phyloP scores from a whole-genome alignment of 805 yeast genomes.

The Wickerhamiella nectarea region DNA sequence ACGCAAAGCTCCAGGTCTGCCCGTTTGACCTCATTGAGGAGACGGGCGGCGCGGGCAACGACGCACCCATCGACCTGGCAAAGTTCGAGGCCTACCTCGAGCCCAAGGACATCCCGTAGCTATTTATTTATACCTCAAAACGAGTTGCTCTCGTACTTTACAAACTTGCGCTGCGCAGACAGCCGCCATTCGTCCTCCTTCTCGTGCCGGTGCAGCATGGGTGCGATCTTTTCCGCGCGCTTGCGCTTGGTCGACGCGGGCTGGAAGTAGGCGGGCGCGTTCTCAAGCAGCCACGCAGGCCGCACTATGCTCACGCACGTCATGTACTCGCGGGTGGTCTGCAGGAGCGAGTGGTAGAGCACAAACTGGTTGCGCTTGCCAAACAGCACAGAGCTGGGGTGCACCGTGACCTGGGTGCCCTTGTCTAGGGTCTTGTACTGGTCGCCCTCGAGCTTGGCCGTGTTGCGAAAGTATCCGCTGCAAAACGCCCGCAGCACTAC shows the following conservation, averaged over 20 bases:
- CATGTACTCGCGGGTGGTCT: conserved; percentile 83
- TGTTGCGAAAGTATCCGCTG: conserved; percentile 56
- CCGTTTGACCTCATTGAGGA: conserved; percentile 50
- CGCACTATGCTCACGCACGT: conserved; percentile 56
- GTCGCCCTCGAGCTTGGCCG: conserved; percentile 54
- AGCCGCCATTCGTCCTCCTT: conserved; percentile 67
- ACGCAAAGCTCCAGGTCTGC: conserved; percentile 30
- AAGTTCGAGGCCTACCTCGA: conserved; percentile 41
- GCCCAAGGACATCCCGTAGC: conserved; percentile 30
- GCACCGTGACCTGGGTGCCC: conserved; percentile 46
- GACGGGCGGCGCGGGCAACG: conserved; percentile 38
- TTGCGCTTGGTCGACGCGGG: conserved; percentile 35
- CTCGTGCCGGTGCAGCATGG: conserved; percentile 46
- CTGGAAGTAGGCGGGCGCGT: conserved; percentile 67
- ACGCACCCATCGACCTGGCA: conserved; percentile 40
- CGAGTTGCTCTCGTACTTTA: conserved; percentile 10
- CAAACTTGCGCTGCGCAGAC: conserved; percentile 29
- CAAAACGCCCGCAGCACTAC: conserved; percentile 41
- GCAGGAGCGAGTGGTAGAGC: conserved; percentile 68
- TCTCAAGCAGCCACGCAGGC: conserved; percentile 58
- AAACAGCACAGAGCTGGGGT: conserved; percentile 70
- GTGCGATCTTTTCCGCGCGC: conserved; percentile 54
- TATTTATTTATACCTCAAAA: conserved; percentile 1
- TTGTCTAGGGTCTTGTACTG: conserved; percentile 29
- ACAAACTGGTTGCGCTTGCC: conserved; percentile 65